Evolutionary conservation across 768 basidiomycete genomes (phyloP).

Genomic region (Gautieria morchelliformis): DNA sequence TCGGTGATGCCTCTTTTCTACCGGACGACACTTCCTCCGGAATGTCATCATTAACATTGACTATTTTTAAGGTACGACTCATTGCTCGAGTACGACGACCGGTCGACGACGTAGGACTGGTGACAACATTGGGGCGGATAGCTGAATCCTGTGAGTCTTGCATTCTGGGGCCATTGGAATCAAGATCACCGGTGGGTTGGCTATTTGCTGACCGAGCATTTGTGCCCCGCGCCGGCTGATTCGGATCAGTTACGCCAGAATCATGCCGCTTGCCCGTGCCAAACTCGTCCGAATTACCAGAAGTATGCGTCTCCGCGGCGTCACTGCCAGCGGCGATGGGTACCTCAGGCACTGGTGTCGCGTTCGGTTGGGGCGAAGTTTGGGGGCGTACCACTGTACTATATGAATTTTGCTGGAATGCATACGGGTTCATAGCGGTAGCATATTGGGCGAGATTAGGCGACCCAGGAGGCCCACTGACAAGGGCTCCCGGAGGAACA

Average conservation of each 20-base stretch:
- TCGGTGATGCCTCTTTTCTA: background rate
- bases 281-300: background rate
- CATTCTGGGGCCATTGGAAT: background rate
- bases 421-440: background rate
- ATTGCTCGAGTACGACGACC: background rate
- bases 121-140: background rate
- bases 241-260: background rate
- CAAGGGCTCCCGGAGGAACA: background rate
- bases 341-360: background rate
- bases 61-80: conserved; percentile 1
- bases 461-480: background rate
- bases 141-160: background rate
- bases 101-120: background rate
- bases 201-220: background rate
- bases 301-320: background rate
- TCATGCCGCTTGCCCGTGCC: background rate
- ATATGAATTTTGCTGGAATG: background rate
- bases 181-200: background rate
- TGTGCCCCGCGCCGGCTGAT: background rate
- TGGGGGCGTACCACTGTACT: background rate
- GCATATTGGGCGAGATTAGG: background rate
- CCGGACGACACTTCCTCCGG: conserved; percentile 2
- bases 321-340: background rate
- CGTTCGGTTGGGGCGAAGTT: no score
- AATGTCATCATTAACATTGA: conserved; percentile 2